phyloP scores from a whole-genome alignment of 1,139 yeast species.

The Nadsonia starkeyi-henricii region DNA sequence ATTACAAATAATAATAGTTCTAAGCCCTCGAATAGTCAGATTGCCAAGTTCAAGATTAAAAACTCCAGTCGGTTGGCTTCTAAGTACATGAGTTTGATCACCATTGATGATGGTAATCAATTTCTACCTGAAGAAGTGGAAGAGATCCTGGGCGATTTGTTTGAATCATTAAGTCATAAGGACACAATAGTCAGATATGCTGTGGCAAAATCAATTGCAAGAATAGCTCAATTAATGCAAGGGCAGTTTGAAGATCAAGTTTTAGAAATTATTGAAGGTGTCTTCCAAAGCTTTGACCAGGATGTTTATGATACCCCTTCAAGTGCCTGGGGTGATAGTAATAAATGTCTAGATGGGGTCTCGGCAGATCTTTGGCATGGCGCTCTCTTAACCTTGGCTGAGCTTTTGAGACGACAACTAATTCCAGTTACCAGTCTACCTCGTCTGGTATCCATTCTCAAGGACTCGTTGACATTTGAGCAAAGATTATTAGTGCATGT shows the following conservation, averaged over 20 bases:
- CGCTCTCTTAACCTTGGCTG: constrained; percentile 31
- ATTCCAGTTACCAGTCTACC: constrained; percentile 14
- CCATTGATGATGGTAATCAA: constrained; percentile 2
- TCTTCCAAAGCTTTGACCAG: constrained; percentile 20
- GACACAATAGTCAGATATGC: constrained; percentile 32
- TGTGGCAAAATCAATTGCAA: constrained; percentile 33
- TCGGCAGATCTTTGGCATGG: constrained; percentile 33
- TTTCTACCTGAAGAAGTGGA: constrained; percentile 25
- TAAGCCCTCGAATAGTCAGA: background rate
- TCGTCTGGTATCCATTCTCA: constrained; percentile 21
- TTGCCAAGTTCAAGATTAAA: constrained; percentile 20
- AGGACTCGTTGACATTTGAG: constrained; percentile 37
- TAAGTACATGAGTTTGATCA: constrained; percentile 8
- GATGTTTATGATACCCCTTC: constrained; percentile 9
- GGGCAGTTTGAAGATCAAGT: constrained; percentile 13
- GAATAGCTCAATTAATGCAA: constrained; percentile 22
- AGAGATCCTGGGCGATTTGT: constrained; percentile 26
- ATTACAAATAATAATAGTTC: background rate
- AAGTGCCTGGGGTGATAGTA: constrained; percentile 2
- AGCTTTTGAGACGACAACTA: constrained; percentile 25
- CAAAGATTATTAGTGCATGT: constrained; percentile 36
- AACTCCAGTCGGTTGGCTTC: constrained; percentile 26
- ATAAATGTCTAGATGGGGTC: constrained; percentile 13
- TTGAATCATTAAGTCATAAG: constrained; percentile 21
- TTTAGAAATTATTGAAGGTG: constrained; percentile 24